A percentile compares a stretch with the other conserved stretches of the same genome.
phyloP scores from a whole-genome alignment of 306 rosid genomes.

The Boehmeria nivea region DNA sequence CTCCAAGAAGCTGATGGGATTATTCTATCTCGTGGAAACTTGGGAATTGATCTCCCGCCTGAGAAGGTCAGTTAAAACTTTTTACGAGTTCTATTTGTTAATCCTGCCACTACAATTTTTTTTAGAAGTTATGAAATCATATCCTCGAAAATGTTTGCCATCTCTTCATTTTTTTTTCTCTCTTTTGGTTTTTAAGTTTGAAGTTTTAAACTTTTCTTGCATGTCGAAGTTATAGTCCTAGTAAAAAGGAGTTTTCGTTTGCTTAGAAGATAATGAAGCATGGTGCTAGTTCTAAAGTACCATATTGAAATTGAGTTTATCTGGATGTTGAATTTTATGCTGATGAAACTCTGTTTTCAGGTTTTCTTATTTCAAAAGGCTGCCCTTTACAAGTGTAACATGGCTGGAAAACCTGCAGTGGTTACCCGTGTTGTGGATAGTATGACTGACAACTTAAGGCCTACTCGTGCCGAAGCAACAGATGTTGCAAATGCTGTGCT shows the following conservation, averaged over 20 bases:
- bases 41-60: constrained; percentile 57
- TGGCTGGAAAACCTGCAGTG: constrained; percentile 99
- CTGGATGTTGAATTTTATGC: neutral
- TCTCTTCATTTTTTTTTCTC: no score
- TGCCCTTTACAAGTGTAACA: constrained; percentile 92
- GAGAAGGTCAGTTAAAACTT: constrained; percentile 34
- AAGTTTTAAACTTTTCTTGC: neutral
- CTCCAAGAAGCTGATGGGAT: constrained; percentile 55
- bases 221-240: neutral
- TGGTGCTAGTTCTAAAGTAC: neutral
- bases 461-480: constrained; percentile 99
- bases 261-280: neutral
- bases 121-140: neutral
- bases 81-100: neutral
- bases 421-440: constrained; percentile 98
- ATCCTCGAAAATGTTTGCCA: neutral
- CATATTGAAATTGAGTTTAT: no score
- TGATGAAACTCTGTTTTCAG: constrained; percentile 37
- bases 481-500: constrained; percentile 99
- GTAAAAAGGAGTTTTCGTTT: neutral
- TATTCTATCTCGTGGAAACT: constrained; percentile 51
- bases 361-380: constrained; percentile 95
- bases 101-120: no score
- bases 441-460: constrained; percentile 96
- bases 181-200: neutral